A percentile compares a stretch with the other conserved stretches of the same genome.
Evolutionary conservation across 139 green algal species (phyloP).

Genomic region (Coelastrella sp.): DNA sequence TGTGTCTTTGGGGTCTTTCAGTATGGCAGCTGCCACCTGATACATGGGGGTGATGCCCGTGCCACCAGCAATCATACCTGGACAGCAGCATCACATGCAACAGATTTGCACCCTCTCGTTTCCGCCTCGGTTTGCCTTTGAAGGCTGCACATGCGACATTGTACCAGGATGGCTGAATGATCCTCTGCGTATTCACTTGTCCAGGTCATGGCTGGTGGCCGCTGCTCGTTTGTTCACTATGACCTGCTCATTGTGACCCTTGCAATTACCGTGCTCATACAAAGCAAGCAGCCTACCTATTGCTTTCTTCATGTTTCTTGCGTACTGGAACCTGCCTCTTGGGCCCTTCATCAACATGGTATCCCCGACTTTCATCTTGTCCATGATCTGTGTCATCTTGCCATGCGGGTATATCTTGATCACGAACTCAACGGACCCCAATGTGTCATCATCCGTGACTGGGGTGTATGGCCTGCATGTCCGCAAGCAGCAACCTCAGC

Average conservation of each 20-base stretch:
- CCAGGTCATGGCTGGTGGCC: no score
- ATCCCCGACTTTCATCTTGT: slow-evolving; percentile 83
- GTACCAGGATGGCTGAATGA: no score
- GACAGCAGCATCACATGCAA: background rate
- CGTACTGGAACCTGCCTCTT: slow-evolving; percentile 81
- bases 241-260: no score
- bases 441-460: slow-evolving; percentile 68
- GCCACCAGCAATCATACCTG: slow-evolving; percentile 96
- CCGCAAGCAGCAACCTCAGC: background rate
- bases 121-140: no score
- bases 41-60: slow-evolving; percentile 98
- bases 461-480: slow-evolving; percentile 82
- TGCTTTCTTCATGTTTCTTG: slow-evolving; percentile 75
- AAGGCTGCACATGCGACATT: no score
- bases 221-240: no score
- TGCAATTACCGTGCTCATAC: no score
- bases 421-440: slow-evolving; percentile 86
- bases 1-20: slow-evolving; percentile 84
- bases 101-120: background rate
- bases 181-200: no score
- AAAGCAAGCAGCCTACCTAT: slow-evolving; percentile 66
- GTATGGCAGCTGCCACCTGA: slow-evolving; percentile 79
- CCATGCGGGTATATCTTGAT: slow-evolving; percentile 93
- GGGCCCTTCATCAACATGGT: slow-evolving; percentile 91
- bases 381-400: slow-evolving; percentile 91